Evolutionary conservation across 2,329 filamentous ascomycete species (phyloP), one percentile per base, ranked within the genome.

Genomic region (Sphaerostilbella broomeana): DNA sequence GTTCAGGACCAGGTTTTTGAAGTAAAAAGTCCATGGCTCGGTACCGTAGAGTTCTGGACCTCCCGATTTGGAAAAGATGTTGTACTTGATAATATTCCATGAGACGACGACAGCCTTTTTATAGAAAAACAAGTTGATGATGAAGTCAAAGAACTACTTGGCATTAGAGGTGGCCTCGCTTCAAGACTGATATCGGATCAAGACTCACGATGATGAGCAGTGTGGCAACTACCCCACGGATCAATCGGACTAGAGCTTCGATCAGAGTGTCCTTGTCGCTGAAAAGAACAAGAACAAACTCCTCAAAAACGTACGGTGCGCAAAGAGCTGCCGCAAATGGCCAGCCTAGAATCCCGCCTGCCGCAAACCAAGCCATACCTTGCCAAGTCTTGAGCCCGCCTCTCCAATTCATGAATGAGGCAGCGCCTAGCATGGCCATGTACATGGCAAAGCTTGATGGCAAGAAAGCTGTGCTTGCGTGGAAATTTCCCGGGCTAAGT

Each of bases 371-470:
- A 62, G 86, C 83, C 45, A 98, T 87, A 25, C 86, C 92, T 55
- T 79, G 73, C 0, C 85, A 81, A 0, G 86, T 94, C 59, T 82
- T 86, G 31, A 88, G 67, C 0, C 86, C 85, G 15, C 81, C 81
- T 25, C 75, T 76, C 82, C 86, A 92, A 62, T 95, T 86, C 76
- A 98, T 84, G 61, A 97, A 98, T 1, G 86, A 79, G 2, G 88
- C 77, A 40, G 88, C 77, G 9, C 89, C 92, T 6, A 97, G 69
- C 73, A 92, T 92, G 11, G 79, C 81, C 44, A 81, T 85, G 59
- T 94, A 95, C 92, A 98, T 98, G 55, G 92, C 84, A 56, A 98
- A 98, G 60, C 84, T 95, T 7, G 89, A 95, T 0, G 92, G 92
- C 5, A 98, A 69, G 56, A 86, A 95, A 5, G 90, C 80, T 2